A percentile compares a stretch with the other conserved stretches of the same genome.
These are phyloP conservation scores for Cylindrotheca closterium DNA, from an alignment of 108 stramenopile genomes.

Conservation along the genomic window DNA sequence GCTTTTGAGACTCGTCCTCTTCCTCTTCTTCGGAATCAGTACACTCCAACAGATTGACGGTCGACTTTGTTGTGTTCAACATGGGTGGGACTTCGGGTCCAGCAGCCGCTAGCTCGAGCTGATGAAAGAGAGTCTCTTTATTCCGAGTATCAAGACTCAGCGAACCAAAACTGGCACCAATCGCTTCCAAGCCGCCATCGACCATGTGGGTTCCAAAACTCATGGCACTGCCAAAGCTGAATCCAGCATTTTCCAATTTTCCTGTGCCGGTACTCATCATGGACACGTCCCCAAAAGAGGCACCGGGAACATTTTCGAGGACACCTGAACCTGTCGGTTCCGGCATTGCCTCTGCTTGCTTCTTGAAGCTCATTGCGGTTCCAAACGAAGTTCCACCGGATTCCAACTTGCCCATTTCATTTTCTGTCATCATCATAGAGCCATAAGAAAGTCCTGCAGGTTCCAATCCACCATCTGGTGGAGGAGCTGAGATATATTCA, in stretches of 20 bases:
- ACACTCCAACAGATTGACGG: conserved; percentile 46
- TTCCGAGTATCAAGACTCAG: conserved; percentile 25
- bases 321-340: conserved; percentile 4
- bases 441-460: conserved; percentile 42
- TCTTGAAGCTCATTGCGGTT: conserved; percentile 19
- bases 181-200: conserved; percentile 45
- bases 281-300: conserved; percentile 41
- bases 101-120: conserved; percentile 10
- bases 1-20: conserved; percentile 15
- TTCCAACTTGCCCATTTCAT: conserved; percentile 25
- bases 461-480: conserved; percentile 26
- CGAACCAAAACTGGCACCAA: conserved; percentile 53
- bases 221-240: conserved; percentile 46
- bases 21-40: conserved; percentile 57
- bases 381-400: conserved; percentile 34
- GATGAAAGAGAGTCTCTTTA: conserved; percentile 9
- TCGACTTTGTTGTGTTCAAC: conserved; percentile 30
- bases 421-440: conserved; percentile 35
- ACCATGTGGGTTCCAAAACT: conserved; percentile 25
- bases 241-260: conserved; percentile 24
- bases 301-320: conserved; percentile 17
- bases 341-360: not conserved
- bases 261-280: conserved; percentile 33
- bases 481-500: conserved; percentile 26
- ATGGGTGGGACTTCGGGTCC: conserved; percentile 34